Conservation (phyloP, 148 eudicot genomes). For the Chenopodium album region DNA sequence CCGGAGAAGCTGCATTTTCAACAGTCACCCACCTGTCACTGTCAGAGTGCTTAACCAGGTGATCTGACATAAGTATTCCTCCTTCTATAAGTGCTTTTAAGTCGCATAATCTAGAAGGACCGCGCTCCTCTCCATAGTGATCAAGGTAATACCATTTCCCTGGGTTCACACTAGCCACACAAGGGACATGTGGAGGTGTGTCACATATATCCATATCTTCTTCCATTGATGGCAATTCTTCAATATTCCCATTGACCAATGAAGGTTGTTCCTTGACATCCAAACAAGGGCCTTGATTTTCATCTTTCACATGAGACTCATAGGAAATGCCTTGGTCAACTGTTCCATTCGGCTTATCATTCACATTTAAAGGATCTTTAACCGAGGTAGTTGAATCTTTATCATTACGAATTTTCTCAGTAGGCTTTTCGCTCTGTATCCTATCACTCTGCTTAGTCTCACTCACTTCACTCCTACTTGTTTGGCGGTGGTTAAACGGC, state of each 20-base stretch:
- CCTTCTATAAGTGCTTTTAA: slow-evolving; percentile 69
- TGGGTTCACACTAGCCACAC: slow-evolving; percentile 38
- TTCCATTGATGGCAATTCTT: slow-evolving; percentile 85
- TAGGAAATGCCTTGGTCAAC: slow-evolving; percentile 33
- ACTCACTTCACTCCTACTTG: slow-evolving; percentile 43
- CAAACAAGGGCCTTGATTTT: slow-evolving; percentile 30
- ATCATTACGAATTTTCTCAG: slow-evolving; percentile 35
- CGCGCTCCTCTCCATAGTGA: slow-evolving; percentile 70
- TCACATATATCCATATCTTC: slow-evolving; percentile 99
- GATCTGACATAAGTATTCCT: slow-evolving; percentile 82
- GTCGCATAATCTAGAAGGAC: slow-evolving; percentile 76
- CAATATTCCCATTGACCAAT: slow-evolving; percentile 43
- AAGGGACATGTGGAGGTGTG: slow-evolving; percentile 87
- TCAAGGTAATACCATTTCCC: slow-evolving; percentile 93
- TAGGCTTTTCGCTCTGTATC: slow-evolving; percentile 46
- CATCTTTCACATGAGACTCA: slow-evolving; percentile 37
- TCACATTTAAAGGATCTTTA: slow-evolving; percentile 43
- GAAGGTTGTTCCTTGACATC: slow-evolving; percentile 35
- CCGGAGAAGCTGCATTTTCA: slow-evolving; percentile 95
- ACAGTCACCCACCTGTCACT: slow-evolving; percentile 95
- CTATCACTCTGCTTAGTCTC: slow-evolving; percentile 49
- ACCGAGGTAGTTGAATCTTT: slow-evolving; percentile 32
- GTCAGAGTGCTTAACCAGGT: slow-evolving; percentile 75
- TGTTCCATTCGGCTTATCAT: slow-evolving; percentile 34
- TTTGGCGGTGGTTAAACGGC: slow-evolving; percentile 40